Conservation (phyloP, 2,329 filamentous ascomycete species). For the Fusarium robinianum region DNA sequence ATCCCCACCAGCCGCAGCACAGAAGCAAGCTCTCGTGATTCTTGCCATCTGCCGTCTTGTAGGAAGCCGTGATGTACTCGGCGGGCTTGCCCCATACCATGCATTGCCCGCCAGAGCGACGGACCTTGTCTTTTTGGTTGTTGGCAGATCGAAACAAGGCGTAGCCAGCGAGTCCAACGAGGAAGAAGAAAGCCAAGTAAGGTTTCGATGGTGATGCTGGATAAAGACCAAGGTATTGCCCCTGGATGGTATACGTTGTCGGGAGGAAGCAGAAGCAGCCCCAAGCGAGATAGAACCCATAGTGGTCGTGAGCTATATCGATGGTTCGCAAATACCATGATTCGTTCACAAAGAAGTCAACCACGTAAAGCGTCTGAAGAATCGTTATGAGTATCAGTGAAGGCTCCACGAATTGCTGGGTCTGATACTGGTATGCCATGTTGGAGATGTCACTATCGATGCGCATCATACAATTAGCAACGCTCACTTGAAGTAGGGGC, state of each 20-base stretch:
- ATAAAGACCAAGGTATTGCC: slow-evolving; percentile 51
- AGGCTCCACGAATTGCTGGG: slow-evolving; percentile 42
- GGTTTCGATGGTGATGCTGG: slow-evolving; percentile 40
- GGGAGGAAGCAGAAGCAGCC: slow-evolving; percentile 52
- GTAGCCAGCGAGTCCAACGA: slow-evolving; percentile 43
- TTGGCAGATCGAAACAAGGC: slow-evolving; percentile 51
- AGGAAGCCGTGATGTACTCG: slow-evolving; percentile 44
- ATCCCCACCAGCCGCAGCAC: slow-evolving; percentile 40
- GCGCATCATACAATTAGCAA: slow-evolving; percentile 20
- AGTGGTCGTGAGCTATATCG: slow-evolving; percentile 51
- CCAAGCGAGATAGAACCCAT: slow-evolving; percentile 51
- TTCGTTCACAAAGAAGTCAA: slow-evolving; percentile 56
- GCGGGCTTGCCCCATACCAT: slow-evolving; percentile 50
- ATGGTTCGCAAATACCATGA: slow-evolving; percentile 54
- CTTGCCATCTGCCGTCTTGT: slow-evolving; percentile 48
- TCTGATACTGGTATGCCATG: slow-evolving; percentile 47
- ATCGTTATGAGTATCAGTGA: slow-evolving; percentile 48
- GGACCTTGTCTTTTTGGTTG: slow-evolving; percentile 49
- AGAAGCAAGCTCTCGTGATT: slow-evolving; percentile 42
- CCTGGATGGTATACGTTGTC: slow-evolving; percentile 52
- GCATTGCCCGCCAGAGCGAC: slow-evolving; percentile 46
- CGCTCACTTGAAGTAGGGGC: not conserved
- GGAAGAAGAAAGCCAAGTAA: slow-evolving; percentile 29
- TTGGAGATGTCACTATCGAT: slow-evolving; percentile 34
- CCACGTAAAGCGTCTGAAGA: slow-evolving; percentile 50